Conservation (phyloP, 257 asterid genomes). For the Nicotiana attenuata region DNA sequence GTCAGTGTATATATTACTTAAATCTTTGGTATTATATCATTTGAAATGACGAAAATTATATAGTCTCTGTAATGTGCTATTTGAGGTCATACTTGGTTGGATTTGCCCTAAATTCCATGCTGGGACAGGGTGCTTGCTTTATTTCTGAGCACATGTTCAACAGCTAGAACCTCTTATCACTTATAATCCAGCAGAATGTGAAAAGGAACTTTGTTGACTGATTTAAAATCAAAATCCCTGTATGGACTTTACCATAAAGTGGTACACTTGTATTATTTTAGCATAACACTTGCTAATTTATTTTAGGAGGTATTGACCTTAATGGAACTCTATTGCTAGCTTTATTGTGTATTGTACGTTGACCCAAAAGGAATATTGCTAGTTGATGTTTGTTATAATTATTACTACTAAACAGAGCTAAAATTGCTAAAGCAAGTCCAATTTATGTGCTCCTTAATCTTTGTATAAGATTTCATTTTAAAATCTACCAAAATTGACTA, state of each 20-base stretch:
- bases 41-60: neutral
- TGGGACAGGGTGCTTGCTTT: no score
- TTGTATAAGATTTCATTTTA: no score
- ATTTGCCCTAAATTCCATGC: no score
- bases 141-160: slow-evolving; percentile 4
- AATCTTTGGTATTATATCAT: neutral
- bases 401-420: no score
- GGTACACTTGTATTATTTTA: neutral
- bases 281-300: neutral
- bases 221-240: neutral
- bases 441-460: neutral
- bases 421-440: neutral
- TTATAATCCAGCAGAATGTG: neutral
- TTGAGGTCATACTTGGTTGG: neutral
- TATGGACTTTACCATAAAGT: neutral
- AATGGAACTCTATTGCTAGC: neutral
- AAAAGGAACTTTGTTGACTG: neutral
- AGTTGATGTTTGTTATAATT: no score
- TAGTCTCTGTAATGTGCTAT: neutral
- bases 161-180: neutral
- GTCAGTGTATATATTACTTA: neutral
- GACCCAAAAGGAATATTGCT: neutral
- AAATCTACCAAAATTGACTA: neutral
- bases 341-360: neutral
- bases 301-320: neutral